These are phyloP conservation scores for Podaxis sp. DNA, from an alignment of 768 basidiomycete species.

Conservation along the genomic window DNA sequence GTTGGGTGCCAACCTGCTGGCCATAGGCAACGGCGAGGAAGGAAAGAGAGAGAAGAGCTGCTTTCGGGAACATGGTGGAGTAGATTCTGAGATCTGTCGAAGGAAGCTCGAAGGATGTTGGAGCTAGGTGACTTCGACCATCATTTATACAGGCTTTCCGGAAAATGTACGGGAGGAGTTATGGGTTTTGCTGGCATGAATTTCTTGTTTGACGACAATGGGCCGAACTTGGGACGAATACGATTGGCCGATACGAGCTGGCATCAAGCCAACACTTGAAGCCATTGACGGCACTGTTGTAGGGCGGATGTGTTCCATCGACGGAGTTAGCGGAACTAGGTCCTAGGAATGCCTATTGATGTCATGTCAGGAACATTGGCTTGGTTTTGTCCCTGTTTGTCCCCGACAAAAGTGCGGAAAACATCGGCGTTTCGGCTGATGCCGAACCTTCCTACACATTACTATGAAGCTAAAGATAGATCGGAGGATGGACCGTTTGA, in stretches of 20 bases:
- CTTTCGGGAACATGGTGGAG: slow-evolving; percentile 2
- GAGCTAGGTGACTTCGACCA: neutral
- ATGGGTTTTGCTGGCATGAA: neutral
- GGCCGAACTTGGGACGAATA: neutral
- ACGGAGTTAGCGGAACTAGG: neutral
- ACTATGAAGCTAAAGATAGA: no score
- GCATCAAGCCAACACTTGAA: neutral
- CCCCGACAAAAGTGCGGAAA: neutral
- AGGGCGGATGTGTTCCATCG: neutral
- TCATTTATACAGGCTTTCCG: neutral
- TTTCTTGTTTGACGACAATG: neutral
- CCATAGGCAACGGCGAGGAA: slow-evolving; percentile 32
- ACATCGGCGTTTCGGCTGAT: neutral
- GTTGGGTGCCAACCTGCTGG: slow-evolving; percentile 43
- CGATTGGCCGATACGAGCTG: neutral
- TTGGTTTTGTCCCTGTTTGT: neutral
- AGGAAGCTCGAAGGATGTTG: neutral
- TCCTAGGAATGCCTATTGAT: neutral
- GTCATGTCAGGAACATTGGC: neutral
- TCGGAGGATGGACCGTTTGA: no score
- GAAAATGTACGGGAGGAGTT: neutral
- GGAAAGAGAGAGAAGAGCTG: slow-evolving; percentile 27
- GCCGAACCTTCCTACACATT: neutral
- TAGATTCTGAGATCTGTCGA: neutral
- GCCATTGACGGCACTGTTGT: neutral